Base-by-base conservation (phyloP, 1,284 basidiomycete species). In the Marasmius fiardii region DNA sequence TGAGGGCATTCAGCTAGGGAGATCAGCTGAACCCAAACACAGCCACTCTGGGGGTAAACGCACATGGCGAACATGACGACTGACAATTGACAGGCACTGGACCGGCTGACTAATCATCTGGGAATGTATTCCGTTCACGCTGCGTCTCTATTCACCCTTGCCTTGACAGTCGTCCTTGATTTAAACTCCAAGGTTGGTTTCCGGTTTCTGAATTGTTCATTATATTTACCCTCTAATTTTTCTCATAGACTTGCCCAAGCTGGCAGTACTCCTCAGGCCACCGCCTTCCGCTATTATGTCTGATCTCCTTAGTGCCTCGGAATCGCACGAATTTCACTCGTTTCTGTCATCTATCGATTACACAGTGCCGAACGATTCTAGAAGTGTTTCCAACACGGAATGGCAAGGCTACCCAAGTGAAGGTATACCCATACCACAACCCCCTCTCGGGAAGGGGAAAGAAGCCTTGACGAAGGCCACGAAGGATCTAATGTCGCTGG, bases 381-480 rank as follows among this genome's bases (percentile, higher is more conserved):
- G 67, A 20, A 58, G 67, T 0, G 55, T 67, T 2, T 16, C 51
- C 11, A 45, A 34, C 28, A 54, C 63, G 14, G 72, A 74, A 55
- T 74, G 72, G 73, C 62, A 67, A 11, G 28, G 68, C 26, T 72
- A 71, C 14, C 52, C 64, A 26, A 26, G 48, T 8, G 49, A 53
- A 28, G 34, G 39, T 21, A 26, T 28, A 6, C 31, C 44, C 10
- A 45, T 37, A 12, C 53, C 58, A 43, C 52, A 57, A 11, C 26
- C 72, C 31, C 64, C 67, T 11, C 66, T 67, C 52, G 64, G 72
- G 43, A 74, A 65, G 48, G 75, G 75, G 37, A 81, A 74, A 54
- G 81, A 88, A 55, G 82, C 83, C 10, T 75, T 90, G 56, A 70
- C 82, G 48, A 86, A 85, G 66, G 88, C 87, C 0, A 90, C 88